A percentile compares a stretch with the other conserved stretches of the same genome.
Conservation (phyloP, 306 rosid species). For the Corylus avellana region DNA sequence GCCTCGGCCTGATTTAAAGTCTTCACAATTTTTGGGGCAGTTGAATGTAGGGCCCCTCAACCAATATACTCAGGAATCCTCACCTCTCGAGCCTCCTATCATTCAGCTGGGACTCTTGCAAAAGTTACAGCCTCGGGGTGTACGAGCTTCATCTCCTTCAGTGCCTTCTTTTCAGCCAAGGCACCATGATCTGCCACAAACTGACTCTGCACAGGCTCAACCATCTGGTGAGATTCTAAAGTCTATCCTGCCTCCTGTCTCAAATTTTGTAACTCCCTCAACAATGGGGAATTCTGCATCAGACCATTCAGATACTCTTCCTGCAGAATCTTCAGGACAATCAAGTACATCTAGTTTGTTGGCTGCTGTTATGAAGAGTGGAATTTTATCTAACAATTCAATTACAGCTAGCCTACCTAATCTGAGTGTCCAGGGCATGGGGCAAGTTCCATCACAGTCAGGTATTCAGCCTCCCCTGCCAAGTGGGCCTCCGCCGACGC, state of each 20-base stretch:
- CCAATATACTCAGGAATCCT: slow-evolving; percentile 45
- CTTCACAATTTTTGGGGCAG: slow-evolving; percentile 40
- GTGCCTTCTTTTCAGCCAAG: slow-evolving; percentile 43
- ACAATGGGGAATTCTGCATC: slow-evolving; percentile 27
- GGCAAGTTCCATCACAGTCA: slow-evolving; percentile 42
- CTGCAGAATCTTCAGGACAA: slow-evolving; percentile 49
- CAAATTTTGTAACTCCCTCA: slow-evolving; percentile 25
- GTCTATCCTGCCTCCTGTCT: slow-evolving; percentile 29
- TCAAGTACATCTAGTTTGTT: slow-evolving; percentile 63
- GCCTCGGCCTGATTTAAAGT: slow-evolving; percentile 37
- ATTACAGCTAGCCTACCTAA: slow-evolving; percentile 41
- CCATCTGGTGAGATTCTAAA: slow-evolving; percentile 43
- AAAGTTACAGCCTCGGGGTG: slow-evolving; percentile 52
- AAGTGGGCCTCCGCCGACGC: slow-evolving; percentile 39
- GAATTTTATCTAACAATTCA: slow-evolving; percentile 56
- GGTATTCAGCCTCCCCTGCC: slow-evolving; percentile 44
- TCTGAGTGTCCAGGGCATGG: slow-evolving; percentile 38
- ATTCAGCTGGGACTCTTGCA: slow-evolving; percentile 34
- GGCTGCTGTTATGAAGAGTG: slow-evolving; percentile 77
- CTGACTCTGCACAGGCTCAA: slow-evolving; percentile 41
- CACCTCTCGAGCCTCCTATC: slow-evolving; percentile 33
- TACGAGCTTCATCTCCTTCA: slow-evolving; percentile 42
- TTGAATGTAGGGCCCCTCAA: slow-evolving; percentile 29
- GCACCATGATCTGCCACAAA: slow-evolving; percentile 36
- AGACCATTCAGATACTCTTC: slow-evolving; percentile 31